Conservation (phyloP, 257 asterid genomes). For the Avicennia marina region DNA sequence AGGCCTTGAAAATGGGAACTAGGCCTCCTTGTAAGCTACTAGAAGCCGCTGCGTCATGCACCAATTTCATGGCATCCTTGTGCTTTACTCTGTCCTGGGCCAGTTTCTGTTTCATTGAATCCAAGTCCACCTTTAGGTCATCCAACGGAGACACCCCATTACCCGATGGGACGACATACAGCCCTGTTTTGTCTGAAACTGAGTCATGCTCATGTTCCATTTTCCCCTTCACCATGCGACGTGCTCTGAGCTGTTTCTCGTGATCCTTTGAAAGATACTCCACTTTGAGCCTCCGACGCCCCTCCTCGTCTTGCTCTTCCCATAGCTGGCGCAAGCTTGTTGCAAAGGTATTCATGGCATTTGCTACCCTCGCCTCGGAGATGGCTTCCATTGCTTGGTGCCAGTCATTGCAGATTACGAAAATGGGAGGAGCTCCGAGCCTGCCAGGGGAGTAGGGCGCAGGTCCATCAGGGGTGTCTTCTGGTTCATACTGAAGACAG, state of each 20-base stretch:
- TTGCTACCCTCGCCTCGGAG: slow-evolving; percentile 65
- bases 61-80: slow-evolving; percentile 73
- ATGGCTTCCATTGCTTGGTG: slow-evolving; percentile 66
- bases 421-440: slow-evolving; percentile 90
- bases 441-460: slow-evolving; percentile 85
- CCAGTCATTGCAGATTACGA: slow-evolving; percentile 86
- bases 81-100: slow-evolving; percentile 76
- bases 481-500: slow-evolving; percentile 64
- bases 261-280: slow-evolving; percentile 59
- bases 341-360: slow-evolving; percentile 71
- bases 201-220: slow-evolving; percentile 31
- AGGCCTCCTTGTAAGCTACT: slow-evolving; percentile 83
- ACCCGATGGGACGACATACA: slow-evolving; percentile 54
- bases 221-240: slow-evolving; percentile 19
- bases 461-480: slow-evolving; percentile 72
- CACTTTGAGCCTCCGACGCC: slow-evolving; percentile 71
- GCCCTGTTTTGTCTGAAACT: slow-evolving; percentile 31
- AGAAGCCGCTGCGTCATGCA: slow-evolving; percentile 86
- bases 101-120: slow-evolving; percentile 51
- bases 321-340: slow-evolving; percentile 60
- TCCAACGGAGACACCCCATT: slow-evolving; percentile 56
- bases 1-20: slow-evolving; percentile 85
- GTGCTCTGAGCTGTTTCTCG: slow-evolving; percentile 40
- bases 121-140: slow-evolving; percentile 82
- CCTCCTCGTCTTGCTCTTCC: slow-evolving; percentile 88